Percentiles rank a stretch among this genome's conserved stretches.
Conservation (phyloP, 768 basidiomycete genomes). For the Dictyophora rubrovolvata region DNA sequence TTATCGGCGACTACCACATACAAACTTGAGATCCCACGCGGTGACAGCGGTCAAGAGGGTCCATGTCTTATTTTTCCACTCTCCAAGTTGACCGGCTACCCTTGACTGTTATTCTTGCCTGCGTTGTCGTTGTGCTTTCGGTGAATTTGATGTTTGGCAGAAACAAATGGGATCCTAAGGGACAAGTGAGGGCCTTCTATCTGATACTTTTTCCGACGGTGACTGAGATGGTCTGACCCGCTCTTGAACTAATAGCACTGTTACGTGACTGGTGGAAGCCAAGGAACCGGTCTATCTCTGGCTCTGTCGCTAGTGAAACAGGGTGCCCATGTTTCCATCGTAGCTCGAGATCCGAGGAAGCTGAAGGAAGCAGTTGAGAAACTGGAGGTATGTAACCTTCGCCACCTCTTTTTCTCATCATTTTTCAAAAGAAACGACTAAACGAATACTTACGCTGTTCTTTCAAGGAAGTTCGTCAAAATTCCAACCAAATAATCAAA, state of each 20-base stretch:
- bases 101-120: not conserved
- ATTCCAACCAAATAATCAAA: constrained; percentile 49
- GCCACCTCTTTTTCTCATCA: not conserved
- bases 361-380: constrained; percentile 21
- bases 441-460: not conserved
- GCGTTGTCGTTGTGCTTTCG: not conserved
- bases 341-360: constrained; percentile 27
- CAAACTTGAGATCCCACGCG: too few species aligned
- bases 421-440: not conserved
- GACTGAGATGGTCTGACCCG: not conserved
- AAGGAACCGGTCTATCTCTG: constrained; percentile 31
- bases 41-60: too few species aligned
- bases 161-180: constrained; percentile 40
- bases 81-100: not conserved
- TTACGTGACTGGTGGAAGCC: constrained; percentile 33
- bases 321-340: constrained; percentile 34
- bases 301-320: constrained; percentile 25
- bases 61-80: too few species aligned
- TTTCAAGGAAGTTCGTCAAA: constrained; percentile 41
- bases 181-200: constrained; percentile 23
- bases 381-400: constrained; percentile 22
- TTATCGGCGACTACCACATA: too few species aligned
- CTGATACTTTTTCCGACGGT: not conserved
- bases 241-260: constrained; percentile 23
- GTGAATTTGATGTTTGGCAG: constrained; percentile 11